phyloP scores from a whole-genome alignment of 2,329 filamentous ascomycete species.

The Pyricularia sp. region DNA sequence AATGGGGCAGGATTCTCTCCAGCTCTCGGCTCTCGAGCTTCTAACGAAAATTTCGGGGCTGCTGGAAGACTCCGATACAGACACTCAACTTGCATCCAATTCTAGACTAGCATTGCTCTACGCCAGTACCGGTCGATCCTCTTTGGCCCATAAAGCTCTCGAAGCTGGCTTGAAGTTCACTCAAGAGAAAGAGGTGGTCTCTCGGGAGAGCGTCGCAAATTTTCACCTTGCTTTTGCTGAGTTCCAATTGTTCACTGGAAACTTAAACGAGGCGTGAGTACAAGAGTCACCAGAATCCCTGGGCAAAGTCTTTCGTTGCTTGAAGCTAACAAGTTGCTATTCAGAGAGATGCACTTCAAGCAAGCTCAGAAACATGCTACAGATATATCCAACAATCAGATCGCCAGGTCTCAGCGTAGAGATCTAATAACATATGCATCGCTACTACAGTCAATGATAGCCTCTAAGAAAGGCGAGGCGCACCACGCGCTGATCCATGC shows the following conservation, averaged over 20 bases:
- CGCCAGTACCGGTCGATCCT: conserved; percentile 36
- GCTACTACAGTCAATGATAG: conserved; percentile 51
- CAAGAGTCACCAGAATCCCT: not conserved
- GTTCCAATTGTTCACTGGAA: conserved; percentile 56
- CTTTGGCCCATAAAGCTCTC: conserved; percentile 39
- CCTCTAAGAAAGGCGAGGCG: conserved; percentile 47
- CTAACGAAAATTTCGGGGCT: conserved; percentile 28
- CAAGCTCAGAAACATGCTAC: not conserved
- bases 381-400: not conserved
- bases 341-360: conserved; percentile 3
- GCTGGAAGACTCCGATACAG: conserved; percentile 16
- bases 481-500: conserved; percentile 45
- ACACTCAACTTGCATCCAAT: conserved; percentile 31
- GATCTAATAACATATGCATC: conserved; percentile 44
- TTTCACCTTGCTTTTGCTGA: conserved; percentile 64
- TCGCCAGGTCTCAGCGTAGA: conserved; percentile 23
- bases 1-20: conserved; percentile 32
- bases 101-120: conserved; percentile 39
- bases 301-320: not conserved
- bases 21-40: conserved; percentile 34
- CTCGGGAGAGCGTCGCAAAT: conserved; percentile 27
- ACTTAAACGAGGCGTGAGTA: conserved; percentile 45
- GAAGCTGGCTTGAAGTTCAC: conserved; percentile 41
- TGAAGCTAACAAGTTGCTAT: not conserved
- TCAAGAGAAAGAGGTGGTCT: conserved; percentile 20